Conservation (phyloP, 139 green algal genomes). For the Volvox africanus region DNA sequence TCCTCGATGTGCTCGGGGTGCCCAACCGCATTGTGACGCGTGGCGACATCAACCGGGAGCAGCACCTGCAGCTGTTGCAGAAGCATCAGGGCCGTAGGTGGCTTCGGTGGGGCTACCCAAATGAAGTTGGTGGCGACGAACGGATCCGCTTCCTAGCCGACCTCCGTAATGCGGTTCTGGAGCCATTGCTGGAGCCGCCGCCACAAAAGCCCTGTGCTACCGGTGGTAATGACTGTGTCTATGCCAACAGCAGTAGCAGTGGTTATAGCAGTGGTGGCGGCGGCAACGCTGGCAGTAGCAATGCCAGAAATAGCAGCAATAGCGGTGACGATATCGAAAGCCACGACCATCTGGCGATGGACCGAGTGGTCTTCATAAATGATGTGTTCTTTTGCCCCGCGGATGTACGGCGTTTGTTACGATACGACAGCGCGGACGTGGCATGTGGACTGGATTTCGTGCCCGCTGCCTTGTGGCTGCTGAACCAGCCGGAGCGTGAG, state of each 20-base stretch:
- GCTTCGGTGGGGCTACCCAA: background rate
- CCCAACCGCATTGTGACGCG: constrained; percentile 18
- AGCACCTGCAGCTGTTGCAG: background rate
- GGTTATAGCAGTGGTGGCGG: constrained; percentile 2
- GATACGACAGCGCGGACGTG: constrained; percentile 44
- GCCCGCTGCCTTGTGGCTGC: background rate
- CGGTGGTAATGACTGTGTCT: background rate
- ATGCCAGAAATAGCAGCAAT: background rate
- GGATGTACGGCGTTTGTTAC: constrained; percentile 53
- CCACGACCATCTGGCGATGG: background rate
- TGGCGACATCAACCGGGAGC: background rate
- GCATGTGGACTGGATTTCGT: constrained; percentile 49
- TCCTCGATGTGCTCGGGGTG: constrained; percentile 12
- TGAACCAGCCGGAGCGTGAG: background rate
- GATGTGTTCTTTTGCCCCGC: constrained; percentile 75
- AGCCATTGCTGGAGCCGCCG: constrained; percentile 28
- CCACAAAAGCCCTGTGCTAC: background rate
- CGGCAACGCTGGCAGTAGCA: background rate
- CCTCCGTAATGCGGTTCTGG: constrained; percentile 61
- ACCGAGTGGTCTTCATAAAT: constrained; percentile 73
- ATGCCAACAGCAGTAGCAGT: background rate
- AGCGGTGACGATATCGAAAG: background rate
- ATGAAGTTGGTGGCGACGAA: background rate
- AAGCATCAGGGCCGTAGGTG: background rate
- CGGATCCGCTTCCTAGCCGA: constrained; percentile 67